phyloP scores from a whole-genome alignment of 2,329 filamentous ascomycete genomes.

The Stagonosporopsis vannaccii region DNA sequence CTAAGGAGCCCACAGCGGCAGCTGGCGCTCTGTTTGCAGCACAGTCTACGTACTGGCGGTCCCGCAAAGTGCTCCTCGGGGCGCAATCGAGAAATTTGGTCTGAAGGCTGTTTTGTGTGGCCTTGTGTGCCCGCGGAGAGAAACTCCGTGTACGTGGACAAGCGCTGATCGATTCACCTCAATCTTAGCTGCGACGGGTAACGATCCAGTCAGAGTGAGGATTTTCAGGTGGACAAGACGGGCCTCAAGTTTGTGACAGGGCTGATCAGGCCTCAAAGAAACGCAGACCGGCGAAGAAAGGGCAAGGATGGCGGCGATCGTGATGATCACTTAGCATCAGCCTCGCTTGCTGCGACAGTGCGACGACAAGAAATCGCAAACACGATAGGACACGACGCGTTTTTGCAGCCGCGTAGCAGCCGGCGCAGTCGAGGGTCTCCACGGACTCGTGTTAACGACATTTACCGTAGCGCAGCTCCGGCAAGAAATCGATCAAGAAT shows the following conservation, averaged over 20 bases:
- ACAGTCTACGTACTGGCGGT: conserved; percentile 4
- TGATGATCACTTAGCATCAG: conserved; percentile 28
- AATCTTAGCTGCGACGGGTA: conserved; percentile 18
- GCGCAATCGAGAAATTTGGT: neutral
- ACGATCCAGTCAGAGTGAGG: conserved; percentile 34
- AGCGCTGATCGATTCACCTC: conserved; percentile 30
- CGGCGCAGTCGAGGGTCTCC: conserved; percentile 5
- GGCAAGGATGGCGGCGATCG: conserved; percentile 45
- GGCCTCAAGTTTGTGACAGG: conserved; percentile 35
- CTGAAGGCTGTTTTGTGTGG: conserved; percentile 2
- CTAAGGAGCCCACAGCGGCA: conserved; percentile 1
- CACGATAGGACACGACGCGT: conserved; percentile 5
- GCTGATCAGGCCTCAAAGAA: conserved; percentile 46
- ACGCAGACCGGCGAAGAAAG: conserved; percentile 35
- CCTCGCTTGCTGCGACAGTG: conserved; percentile 37
- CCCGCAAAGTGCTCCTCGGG: neutral
- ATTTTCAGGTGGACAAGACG: conserved; percentile 10
- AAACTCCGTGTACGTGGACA: conserved; percentile 22
- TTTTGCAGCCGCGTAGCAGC: neutral
- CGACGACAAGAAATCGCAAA: conserved; percentile 10
- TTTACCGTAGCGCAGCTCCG: conserved; percentile 18
- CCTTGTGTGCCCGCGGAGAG: conserved; percentile 8
- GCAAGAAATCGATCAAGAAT: conserved; percentile 22
- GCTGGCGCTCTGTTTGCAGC: conserved; percentile 7
- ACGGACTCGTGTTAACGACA: conserved; percentile 12